These are phyloP conservation scores for Syncephalastrum sp. DNA, from an alignment of 371 early-diverging fungal genomes.

Conservation along the genomic window DNA sequence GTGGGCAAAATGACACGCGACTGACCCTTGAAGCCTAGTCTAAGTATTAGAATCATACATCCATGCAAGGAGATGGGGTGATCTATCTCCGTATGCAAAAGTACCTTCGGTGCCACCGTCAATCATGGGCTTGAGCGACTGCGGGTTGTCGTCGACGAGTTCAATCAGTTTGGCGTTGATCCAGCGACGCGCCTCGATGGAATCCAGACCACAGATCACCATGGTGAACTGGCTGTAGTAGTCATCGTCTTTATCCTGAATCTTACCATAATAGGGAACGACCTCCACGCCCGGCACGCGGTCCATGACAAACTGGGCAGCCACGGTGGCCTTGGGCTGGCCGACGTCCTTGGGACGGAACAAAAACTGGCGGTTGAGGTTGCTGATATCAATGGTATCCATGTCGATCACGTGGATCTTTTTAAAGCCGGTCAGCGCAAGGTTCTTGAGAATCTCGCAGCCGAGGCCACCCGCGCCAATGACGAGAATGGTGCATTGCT, in stretches of 20 bases:
- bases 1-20: constrained; percentile 88
- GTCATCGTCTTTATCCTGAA: constrained; percentile 92
- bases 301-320: constrained; percentile 87
- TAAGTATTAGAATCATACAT: neutral
- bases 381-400: constrained; percentile 98
- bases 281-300: constrained; percentile 80
- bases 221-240: constrained; percentile 88
- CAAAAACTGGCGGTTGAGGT: constrained; percentile 98
- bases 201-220: constrained; percentile 93
- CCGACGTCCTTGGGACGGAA: constrained; percentile 88
- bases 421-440: constrained; percentile 87
- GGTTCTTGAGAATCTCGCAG: constrained; percentile 96
- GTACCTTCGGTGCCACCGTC: constrained; percentile 95
- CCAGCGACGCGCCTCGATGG: constrained; percentile 95
- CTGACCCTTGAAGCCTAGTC: constrained; percentile 86
- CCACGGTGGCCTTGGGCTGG: constrained; percentile 80
- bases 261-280: constrained; percentile 84
- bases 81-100: constrained; percentile 6
- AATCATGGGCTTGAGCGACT: constrained; percentile 81
- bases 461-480: constrained; percentile 99
- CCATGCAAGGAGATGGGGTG: too few species aligned
- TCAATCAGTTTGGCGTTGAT: constrained; percentile 86
- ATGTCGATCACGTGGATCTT: constrained; percentile 92
- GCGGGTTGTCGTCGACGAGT: constrained; percentile 74
- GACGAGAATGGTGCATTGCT: constrained; percentile 60